These are phyloP conservation scores for Mycosphaerella sp. DNA, from an alignment of 2,329 filamentous ascomycete species.

Conservation along the genomic window DNA sequence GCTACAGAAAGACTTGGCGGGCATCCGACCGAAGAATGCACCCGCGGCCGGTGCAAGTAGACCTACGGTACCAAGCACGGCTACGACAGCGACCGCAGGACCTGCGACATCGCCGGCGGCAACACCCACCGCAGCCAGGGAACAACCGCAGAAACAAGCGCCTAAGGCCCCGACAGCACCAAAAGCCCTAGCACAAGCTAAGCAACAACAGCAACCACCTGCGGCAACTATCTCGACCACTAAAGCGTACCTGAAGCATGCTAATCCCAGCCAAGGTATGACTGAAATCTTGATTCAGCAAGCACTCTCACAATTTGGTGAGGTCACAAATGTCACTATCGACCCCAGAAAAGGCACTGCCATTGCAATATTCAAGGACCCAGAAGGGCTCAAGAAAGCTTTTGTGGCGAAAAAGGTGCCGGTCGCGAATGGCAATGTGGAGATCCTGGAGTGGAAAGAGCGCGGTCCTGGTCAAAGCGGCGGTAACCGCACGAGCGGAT, in stretches of 20 bases:
- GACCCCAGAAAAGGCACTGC: conserved; percentile 93
- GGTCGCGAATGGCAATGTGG: conserved; percentile 78
- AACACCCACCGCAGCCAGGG: conserved; percentile 33
- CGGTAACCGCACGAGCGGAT: conserved; percentile 14
- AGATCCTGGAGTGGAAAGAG: conserved; percentile 77
- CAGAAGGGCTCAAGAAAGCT: conserved; percentile 67
- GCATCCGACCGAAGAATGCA: conserved; percentile 43
- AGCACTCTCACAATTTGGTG: conserved; percentile 67
- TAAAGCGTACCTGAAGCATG: conserved; percentile 52
- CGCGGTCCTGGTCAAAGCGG: conserved; percentile 16
- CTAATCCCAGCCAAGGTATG: conserved; percentile 82
- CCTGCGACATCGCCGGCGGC: conserved; percentile 13
- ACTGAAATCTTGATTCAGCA: conserved; percentile 73
- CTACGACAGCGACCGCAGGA: conserved; percentile 8
- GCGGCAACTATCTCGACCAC: conserved; percentile 34
- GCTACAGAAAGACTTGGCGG: conserved; percentile 54
- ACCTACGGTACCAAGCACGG: conserved; percentile 16
- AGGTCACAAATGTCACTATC: conserved; percentile 75
- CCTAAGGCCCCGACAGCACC: conserved; percentile 12
- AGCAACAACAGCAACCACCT: conserved; percentile 25
- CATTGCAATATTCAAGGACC: conserved; percentile 79
- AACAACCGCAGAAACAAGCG: conserved; percentile 25
- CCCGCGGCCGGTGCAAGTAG: conserved; percentile 11
- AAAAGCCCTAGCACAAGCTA: conserved; percentile 30
- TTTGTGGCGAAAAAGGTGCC: conserved; percentile 74